Conservation (phyloP, 176 grass and related monocot species). For the Eragrostis nindensis region DNA sequence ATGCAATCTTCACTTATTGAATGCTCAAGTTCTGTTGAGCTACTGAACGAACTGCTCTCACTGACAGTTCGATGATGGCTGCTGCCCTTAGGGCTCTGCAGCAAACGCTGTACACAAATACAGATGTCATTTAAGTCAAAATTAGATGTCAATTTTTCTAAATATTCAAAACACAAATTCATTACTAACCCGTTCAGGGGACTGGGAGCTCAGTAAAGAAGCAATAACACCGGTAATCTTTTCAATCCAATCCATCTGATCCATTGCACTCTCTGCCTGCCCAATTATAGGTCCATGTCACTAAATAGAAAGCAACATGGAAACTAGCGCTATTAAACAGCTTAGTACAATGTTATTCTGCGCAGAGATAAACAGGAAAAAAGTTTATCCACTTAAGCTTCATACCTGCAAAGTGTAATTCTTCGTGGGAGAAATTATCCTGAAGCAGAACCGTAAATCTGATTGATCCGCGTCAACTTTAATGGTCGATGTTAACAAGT, state of each 20-base stretch:
- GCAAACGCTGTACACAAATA: constrained; percentile 73
- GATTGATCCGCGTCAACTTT: constrained; percentile 97
- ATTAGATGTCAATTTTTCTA: constrained; percentile 4
- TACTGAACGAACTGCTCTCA: constrained; percentile 84
- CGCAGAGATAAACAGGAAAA: neutral
- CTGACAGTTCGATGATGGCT: constrained; percentile 76
- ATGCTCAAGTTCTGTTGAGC: constrained; percentile 87
- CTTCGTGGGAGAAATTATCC: constrained; percentile 97
- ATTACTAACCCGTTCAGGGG: constrained; percentile 83
- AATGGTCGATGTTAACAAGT: constrained; percentile 96
- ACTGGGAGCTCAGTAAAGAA: constrained; percentile 94
- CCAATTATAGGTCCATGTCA: constrained; percentile 42
- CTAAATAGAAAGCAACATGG: constrained; percentile 30
- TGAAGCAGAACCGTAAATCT: constrained; percentile 93
- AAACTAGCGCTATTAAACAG: constrained; percentile 31
- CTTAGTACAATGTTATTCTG: neutral
- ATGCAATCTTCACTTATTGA: constrained; percentile 73
- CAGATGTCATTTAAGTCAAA: constrained; percentile 39
- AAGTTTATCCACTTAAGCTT: constrained; percentile 4
- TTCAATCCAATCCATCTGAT: constrained; percentile 99
- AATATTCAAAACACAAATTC: constrained; percentile 10
- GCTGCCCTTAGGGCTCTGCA: constrained; percentile 64
- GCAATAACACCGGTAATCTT: constrained; percentile 99
- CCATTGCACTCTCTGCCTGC: constrained; percentile 97
- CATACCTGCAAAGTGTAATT: constrained; percentile 97